A percentile compares a stretch with the other conserved stretches of the same genome.
phyloP scores from a whole-genome alignment of 768 basidiomycete species.

The Gymnopilus junonius region DNA sequence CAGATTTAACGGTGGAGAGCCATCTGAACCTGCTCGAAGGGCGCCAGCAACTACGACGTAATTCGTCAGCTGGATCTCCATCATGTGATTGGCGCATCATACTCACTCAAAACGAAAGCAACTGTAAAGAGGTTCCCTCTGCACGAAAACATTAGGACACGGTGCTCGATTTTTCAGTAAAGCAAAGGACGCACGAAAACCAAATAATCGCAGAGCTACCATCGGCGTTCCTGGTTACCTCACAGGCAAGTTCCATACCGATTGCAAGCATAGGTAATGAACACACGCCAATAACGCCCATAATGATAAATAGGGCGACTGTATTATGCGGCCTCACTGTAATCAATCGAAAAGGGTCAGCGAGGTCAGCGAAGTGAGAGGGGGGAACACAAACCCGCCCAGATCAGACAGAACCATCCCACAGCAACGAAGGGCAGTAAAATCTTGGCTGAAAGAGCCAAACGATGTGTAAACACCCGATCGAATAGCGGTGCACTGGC shows the following conservation, averaged over 20 bases:
- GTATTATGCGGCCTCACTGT: slow-evolving; percentile 68
- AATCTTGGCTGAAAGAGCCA: slow-evolving; percentile 62
- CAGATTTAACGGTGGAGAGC: slow-evolving; percentile 79
- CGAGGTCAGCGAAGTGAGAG: not conserved
- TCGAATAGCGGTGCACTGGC: slow-evolving; percentile 79
- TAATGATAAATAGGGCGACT: slow-evolving; percentile 65
- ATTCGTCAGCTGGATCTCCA: not conserved
- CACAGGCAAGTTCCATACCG: slow-evolving; percentile 76
- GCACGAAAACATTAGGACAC: slow-evolving; percentile 5
- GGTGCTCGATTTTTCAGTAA: not conserved
- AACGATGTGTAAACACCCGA: slow-evolving; percentile 76
- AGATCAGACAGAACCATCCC: slow-evolving; percentile 77
- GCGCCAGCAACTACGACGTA: slow-evolving; percentile 59
- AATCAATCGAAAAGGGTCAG: not conserved
- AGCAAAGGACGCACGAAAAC: slow-evolving; percentile 57
- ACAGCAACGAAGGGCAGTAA: slow-evolving; percentile 64
- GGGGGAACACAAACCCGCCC: slow-evolving; percentile 61
- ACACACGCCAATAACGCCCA: slow-evolving; percentile 67
- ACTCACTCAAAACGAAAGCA: slow-evolving; percentile 63
- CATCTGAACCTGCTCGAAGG: slow-evolving; percentile 62
- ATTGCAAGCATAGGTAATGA: slow-evolving; percentile 77
- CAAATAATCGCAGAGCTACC: slow-evolving; percentile 78
- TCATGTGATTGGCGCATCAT: not conserved
- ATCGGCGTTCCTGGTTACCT: slow-evolving; percentile 80
- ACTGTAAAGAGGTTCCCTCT: slow-evolving; percentile 73